These are phyloP conservation scores for Asterophora lycoperdoides DNA, from an alignment of 768 basidiomycete species.

Conservation along the genomic window DNA sequence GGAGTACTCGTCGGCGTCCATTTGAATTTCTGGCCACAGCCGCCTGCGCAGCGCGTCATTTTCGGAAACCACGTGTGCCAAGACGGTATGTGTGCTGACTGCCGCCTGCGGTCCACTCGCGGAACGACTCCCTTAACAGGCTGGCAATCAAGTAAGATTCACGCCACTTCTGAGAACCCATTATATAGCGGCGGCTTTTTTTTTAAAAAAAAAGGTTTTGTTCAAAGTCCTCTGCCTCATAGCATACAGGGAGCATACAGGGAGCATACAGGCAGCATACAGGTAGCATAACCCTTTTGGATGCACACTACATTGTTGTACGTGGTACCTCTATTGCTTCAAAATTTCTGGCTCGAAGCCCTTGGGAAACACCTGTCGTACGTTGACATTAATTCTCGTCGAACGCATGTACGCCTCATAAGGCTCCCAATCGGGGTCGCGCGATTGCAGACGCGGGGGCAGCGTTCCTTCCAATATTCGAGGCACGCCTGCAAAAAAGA, in stretches of 20 bases:
- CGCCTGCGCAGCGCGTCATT: slow-evolving; percentile 3
- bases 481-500: slow-evolving; percentile 60
- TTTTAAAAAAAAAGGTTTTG: too few relatives aligned
- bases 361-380: slow-evolving; percentile 82
- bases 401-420: slow-evolving; percentile 62
- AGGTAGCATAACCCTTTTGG: too few relatives aligned
- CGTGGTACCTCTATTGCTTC: neutral
- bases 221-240: too few relatives aligned
- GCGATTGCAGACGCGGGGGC: slow-evolving; percentile 51
- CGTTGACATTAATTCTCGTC: slow-evolving; percentile 87
- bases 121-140: too few relatives aligned
- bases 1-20: slow-evolving; percentile 16
- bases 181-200: too few relatives aligned
- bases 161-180: too few relatives aligned
- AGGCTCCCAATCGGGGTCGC: slow-evolving; percentile 50
- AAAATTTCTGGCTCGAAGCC: slow-evolving; percentile 42
- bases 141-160: too few relatives aligned
- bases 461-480: slow-evolving; percentile 80
- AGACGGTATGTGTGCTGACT: slow-evolving; percentile 42
- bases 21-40: slow-evolving; percentile 16
- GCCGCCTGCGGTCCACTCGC: slow-evolving; percentile 93
- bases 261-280: too few relatives aligned
- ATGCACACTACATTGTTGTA: neutral
- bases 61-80: slow-evolving; percentile 5
- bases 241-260: too few relatives aligned